Evolutionary conservation across 805 yeast genomes (phyloP), one percentile per base, ranked within the genome.

Genomic region (Starmerella khaoyaiensis): DNA sequence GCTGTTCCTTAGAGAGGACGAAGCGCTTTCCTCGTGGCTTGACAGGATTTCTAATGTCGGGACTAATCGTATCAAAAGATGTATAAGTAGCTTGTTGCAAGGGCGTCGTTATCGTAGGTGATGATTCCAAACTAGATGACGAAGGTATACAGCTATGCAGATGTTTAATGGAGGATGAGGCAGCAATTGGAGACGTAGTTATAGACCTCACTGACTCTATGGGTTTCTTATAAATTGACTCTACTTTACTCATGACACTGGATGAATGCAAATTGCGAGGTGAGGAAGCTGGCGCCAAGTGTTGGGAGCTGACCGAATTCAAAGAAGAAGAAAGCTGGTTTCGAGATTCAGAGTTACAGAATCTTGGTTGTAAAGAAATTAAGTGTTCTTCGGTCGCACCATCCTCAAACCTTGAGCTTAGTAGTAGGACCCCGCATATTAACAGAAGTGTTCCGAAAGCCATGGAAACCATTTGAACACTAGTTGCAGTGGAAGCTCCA

Each of bases 401-500:
- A 12, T 34, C 40, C 4, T 36, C 44, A 17, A 45, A 32, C n/a
- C 70, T 69, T 68, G 75, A 68, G 36, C 84, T 76, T 15, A 82
- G 62, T 10, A 70, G 55, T 23, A 74, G 65, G 3, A 81, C 94
- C 1, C 94, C 94, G 1, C 50, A 11, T 3, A 69, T 48, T 6
- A 68, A 60, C 5, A 65, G 36, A 2, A 46, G 19, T 1, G 72
- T 67, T 17, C 72, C 68, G 15, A 76, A 53, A 0, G 73, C 73
- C 10, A 72, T 67, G 33, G 64, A 63, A 2, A 59, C 28, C 2
- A 65, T 58, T 8, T 47, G 41, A 3, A 60, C 48, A 12, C 71
- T 21, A 9, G 57, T 51, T 8, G 55, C 52, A 46, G 75, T 61
- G 6, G 9, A 16, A 50, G 75, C 81, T 31, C 67, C 58, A 41